Conservation (phyloP, 163 green algal species). For the Botryococcus braunii region DNA sequence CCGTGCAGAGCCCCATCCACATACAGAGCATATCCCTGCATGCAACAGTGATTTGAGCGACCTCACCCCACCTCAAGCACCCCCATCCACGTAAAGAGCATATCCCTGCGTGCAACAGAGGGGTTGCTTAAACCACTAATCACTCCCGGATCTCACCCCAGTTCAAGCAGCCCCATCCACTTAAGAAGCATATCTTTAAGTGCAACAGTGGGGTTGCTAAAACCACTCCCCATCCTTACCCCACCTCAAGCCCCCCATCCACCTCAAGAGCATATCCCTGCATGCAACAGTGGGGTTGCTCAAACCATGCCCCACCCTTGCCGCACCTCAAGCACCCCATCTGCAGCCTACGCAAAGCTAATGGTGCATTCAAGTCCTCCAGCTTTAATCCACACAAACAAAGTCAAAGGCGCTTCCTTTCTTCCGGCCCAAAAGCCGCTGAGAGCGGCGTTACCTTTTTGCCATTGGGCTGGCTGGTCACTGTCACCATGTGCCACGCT, state of each 20-base stretch:
- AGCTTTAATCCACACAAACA: too few relatives aligned
- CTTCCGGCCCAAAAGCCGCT: too few relatives aligned
- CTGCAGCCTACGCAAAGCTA: too few relatives aligned
- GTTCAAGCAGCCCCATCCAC: constrained; percentile 48
- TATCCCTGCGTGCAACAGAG: constrained; percentile 26
- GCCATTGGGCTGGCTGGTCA: constrained; percentile 33
- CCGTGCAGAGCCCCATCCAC: constrained; percentile 41
- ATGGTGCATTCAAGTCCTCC: too few relatives aligned
- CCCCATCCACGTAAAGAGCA: constrained; percentile 52
- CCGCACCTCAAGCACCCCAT: too few relatives aligned
- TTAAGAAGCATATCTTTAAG: constrained; percentile 49
- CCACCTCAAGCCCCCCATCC: constrained; percentile 51
- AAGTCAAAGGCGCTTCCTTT: too few relatives aligned
- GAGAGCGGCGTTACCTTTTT: not conserved
- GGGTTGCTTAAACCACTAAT: too few relatives aligned
- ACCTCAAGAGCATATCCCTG: constrained; percentile 49
- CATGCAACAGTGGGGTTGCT: not conserved
- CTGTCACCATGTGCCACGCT: constrained; percentile 59
- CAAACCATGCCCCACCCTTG: too few relatives aligned
- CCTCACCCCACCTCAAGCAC: not conserved
- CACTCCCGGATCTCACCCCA: too few relatives aligned
- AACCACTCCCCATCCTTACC: too few relatives aligned
- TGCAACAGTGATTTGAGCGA: not conserved
- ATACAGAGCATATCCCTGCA: constrained; percentile 47
- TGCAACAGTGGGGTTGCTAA: too few relatives aligned